These are phyloP conservation scores for Geosmithia morbida DNA, from an alignment of 2,329 filamentous ascomycete genomes.

Conservation along the genomic window DNA sequence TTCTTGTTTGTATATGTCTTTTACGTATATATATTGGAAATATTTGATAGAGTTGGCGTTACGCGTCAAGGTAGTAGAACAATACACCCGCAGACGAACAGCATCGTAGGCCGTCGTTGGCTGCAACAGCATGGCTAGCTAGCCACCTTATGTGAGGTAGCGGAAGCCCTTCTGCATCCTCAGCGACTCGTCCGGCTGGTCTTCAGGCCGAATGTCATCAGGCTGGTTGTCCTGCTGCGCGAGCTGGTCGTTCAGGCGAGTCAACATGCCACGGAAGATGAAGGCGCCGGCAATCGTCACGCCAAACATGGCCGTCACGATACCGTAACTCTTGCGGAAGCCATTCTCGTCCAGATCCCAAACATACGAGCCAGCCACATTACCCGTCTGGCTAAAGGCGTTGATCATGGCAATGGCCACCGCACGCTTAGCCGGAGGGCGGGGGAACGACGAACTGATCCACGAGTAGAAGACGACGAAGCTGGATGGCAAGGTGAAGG, in stretches of 20 bases:
- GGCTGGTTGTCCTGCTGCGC: slow-evolving; percentile 22
- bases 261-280: slow-evolving; percentile 29
- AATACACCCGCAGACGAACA: background rate
- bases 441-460: slow-evolving; percentile 42
- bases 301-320: slow-evolving; percentile 51
- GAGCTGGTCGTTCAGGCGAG: slow-evolving; percentile 30
- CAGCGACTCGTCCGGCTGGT: slow-evolving; percentile 25
- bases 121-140: too few relatives aligned
- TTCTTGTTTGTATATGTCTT: background rate
- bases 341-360: slow-evolving; percentile 46
- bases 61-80: background rate
- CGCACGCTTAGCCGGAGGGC: slow-evolving; percentile 44
- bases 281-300: slow-evolving; percentile 38
- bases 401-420: slow-evolving; percentile 48
- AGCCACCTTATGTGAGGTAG: slow-evolving; percentile 25
- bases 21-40: background rate
- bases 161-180: slow-evolving; percentile 31
- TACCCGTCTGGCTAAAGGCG: slow-evolving; percentile 41
- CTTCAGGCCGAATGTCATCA: slow-evolving; percentile 18
- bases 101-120: too few relatives aligned
- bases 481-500: background rate
- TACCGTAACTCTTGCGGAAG: slow-evolving; percentile 49
- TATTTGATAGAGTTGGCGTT: background rate
- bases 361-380: slow-evolving; percentile 47
- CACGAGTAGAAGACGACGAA: slow-evolving; percentile 45